phyloP scores from a whole-genome alignment of 768 basidiomycete genomes.

The Russula emetica region DNA sequence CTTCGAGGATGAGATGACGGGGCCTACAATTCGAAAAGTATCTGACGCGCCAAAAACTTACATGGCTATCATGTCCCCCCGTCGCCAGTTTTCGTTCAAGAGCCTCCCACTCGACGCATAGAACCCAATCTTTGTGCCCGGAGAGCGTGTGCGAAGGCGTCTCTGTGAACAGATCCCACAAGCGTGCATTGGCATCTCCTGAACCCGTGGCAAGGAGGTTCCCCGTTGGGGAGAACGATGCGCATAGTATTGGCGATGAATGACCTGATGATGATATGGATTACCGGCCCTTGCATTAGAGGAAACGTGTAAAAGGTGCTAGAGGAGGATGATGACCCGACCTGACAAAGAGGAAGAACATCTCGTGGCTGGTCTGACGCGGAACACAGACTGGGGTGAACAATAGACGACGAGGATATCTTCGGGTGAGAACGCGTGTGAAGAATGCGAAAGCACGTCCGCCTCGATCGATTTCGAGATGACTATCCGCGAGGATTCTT shows the following conservation, averaged over 20 bases:
- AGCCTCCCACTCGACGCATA: conserved; percentile 97
- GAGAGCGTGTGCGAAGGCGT: conserved; percentile 80
- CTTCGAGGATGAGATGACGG: conserved; percentile 32
- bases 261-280: conserved; percentile 54
- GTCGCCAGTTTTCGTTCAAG: conserved; percentile 87
- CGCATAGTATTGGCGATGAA: conserved; percentile 88
- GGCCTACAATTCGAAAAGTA: neutral
- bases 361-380: conserved; percentile 87
- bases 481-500: conserved; percentile 65
- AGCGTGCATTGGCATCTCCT: conserved; percentile 85
- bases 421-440: conserved; percentile 73
- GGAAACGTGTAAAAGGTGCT: neutral
- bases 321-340: conserved; percentile 32
- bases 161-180: conserved; percentile 95
- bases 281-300: neutral
- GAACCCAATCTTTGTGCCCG: conserved; percentile 94
- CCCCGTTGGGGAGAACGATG: conserved; percentile 93
- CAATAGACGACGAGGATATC: conserved; percentile 85
- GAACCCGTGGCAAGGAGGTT: conserved; percentile 89
- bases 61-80: conserved; percentile 92
- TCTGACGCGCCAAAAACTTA: conserved; percentile 36
- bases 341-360: conserved; percentile 91
- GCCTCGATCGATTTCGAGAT: conserved; percentile 79
- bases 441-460: conserved; percentile 73
- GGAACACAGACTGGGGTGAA: conserved; percentile 93